Base-by-base conservation (phyloP, 192 early-diverging fungal species). In the Coemansia sp. region DNA sequence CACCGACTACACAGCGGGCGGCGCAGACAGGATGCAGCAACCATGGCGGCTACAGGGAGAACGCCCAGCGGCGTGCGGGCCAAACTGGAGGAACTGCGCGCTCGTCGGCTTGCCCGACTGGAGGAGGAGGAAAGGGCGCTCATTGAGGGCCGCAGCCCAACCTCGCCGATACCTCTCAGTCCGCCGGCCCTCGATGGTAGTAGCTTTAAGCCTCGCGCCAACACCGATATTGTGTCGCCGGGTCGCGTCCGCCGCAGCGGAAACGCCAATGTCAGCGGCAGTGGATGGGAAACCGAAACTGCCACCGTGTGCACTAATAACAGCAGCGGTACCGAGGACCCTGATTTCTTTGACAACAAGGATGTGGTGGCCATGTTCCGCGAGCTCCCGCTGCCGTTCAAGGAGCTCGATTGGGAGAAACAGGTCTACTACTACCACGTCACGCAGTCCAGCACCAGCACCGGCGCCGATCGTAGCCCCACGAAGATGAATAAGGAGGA, bases 341-440 rank as follows among this genome's bases (percentile, higher is more conserved):
- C n/a, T 2, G 66, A 61, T 18, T 81, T 81, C 22, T 81, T 76
- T 52, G 74, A 81, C 41, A 49, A 52, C 57, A 45, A 57, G 13
- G 65, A 64, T 8, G 64, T 65, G 11, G 47, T 72, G 32, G 63
- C 69, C 37, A 49, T 76, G 78, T 76, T 81, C 59, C 78, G 71
- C 15, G 78, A 81, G 56, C 41, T 76, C 26, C 60, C 74, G 37
- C 21, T 69, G 54, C 66, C 69, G 9, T 55, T 72, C 40, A 72
- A 72, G 63, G 78, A 81, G 36, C 16, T 73, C 6, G 73, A 81
- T 47, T 81, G 78, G 78, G 78, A 81, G 49, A 81, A 81, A 66
- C 73, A 74, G 40, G 78, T 81, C 36, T 73, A 73, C 61, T 76
- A 81, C 48, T 66, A 76, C 58, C 78, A 81, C 37, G 62, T 69